Percentiles rank a stretch among this genome's conserved stretches.
phyloP scores from a whole-genome alignment of 768 basidiomycete species.

The Mycena venus region DNA sequence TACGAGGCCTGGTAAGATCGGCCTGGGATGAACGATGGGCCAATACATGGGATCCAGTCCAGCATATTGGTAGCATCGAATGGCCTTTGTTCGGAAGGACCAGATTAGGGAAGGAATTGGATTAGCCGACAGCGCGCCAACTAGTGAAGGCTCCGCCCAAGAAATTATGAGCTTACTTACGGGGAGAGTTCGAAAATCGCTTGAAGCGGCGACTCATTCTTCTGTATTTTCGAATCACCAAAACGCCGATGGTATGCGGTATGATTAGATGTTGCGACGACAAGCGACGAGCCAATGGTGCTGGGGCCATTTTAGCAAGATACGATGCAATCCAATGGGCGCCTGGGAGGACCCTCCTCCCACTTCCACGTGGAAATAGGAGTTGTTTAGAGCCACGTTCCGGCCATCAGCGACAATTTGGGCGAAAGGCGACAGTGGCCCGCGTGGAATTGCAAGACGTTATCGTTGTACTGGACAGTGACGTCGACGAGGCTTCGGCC shows the following conservation, averaged over 20 bases:
- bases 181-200: neutral
- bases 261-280: constrained; percentile 8
- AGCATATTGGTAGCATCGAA: constrained; percentile 13
- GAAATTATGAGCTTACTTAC: neutral
- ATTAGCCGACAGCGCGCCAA: neutral
- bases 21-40: neutral
- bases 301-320: constrained; percentile 1
- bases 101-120: neutral
- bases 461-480: constrained; percentile 1
- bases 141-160: no score
- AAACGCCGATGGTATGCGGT: constrained; percentile 2
- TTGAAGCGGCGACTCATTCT: neutral
- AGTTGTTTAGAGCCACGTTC: neutral
- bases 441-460: neutral
- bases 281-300: constrained; percentile 17
- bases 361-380: constrained; percentile 28
- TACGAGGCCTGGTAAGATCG: constrained; percentile 1
- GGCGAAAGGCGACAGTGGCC: neutral
- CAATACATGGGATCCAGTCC: neutral
- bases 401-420: constrained; percentile 15
- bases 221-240: neutral
- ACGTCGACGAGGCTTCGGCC: neutral
- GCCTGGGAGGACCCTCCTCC: constrained; percentile 2
- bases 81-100: constrained; percentile 2
- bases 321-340: constrained; percentile 5